Conservation (phyloP, 2,329 filamentous ascomycete genomes). For the Allantophomopsis cytisporea region DNA sequence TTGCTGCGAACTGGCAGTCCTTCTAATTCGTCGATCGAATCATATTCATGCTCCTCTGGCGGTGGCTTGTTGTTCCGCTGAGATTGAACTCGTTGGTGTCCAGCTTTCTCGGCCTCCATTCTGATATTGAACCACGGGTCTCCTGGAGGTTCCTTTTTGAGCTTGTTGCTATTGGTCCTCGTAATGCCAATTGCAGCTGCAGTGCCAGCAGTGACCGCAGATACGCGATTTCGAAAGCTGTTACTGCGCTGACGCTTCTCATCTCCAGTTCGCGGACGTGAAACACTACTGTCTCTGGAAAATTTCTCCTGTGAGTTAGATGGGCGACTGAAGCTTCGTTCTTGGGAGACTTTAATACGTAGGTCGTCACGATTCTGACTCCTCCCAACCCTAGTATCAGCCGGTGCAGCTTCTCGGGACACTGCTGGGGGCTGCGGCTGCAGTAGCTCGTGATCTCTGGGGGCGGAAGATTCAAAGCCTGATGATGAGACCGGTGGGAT, state of each 20-base stretch:
- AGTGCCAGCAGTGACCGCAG: slow-evolving; percentile 5
- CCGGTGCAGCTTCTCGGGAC: too few species aligned
- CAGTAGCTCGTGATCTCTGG: too few species aligned
- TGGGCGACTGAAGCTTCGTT: too few species aligned
- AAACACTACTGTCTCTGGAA: not conserved
- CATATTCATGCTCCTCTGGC: slow-evolving; percentile 4
- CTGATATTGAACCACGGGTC: slow-evolving; percentile 31
- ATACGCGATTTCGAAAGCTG: slow-evolving; percentile 45
- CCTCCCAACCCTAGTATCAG: too few species aligned
- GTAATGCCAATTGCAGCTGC: slow-evolving; percentile 21
- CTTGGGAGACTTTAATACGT: too few species aligned
- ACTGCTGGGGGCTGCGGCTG: too few species aligned
- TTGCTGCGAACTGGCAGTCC: slow-evolving; percentile 12
- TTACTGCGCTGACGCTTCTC: slow-evolving; percentile 30
- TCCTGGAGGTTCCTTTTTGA: slow-evolving; percentile 41
- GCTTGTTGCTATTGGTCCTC: slow-evolving; percentile 41
- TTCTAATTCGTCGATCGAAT: slow-evolving; percentile 6
- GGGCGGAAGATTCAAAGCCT: too few species aligned
- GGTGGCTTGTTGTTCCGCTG: slow-evolving; percentile 9
- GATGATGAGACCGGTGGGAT: too few species aligned
- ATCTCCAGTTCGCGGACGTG: too few species aligned
- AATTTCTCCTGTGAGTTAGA: slow-evolving; percentile 1
- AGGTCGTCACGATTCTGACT: too few species aligned
- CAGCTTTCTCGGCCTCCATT: slow-evolving; percentile 18
- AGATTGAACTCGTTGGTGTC: slow-evolving; percentile 3